Base-by-base conservation (phyloP, 192 early-diverging fungal species). In the Podila epicladia region DNA sequence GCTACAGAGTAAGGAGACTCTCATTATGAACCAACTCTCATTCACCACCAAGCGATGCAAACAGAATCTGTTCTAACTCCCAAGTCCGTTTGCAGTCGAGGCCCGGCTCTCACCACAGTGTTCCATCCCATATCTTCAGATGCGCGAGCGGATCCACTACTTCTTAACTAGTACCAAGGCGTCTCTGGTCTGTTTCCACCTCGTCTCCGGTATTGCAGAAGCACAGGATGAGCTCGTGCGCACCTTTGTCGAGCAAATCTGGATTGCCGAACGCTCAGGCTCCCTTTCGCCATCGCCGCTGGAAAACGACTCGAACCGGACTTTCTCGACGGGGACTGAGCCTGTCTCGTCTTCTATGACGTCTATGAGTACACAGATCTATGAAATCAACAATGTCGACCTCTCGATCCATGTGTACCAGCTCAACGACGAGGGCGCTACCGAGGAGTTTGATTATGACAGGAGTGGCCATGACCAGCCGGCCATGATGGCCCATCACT, bases 401-500 rank as follows among this genome's bases (percentile, higher is more conserved):
- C 28, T 86, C 9, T 58, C 51, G 13, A 68, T 86, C 57, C 79
- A 84, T 60, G 80, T 86, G 41, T 86, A 86, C 41, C 85, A 88
- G 49, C 68, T 86, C 5, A 65, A 83, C 31, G 82, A 82, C 50
- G 75, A 87, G 19, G 86, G 86, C 17, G 74, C 70, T 5, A 75
- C 85, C 0, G 89, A 90, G 33, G 87, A 90, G 72, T 74, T 82
- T 57, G 71, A 69, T 17, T 58, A 17, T 41, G 32, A 28, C 26
- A 19, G 45, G 11, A 15, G 22, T 3, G 75, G 60, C 4, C 82
- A 82, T 22, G 85, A 86, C 22, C 79, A 85, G 12, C 57, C 87
- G 17, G 82, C 86, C n/a, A 65, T 82, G 35, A 85, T 86, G 45
- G 83, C 83, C 13, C 83, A 85, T 69, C 82, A 90, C 69, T 85